These are phyloP conservation scores for Blastobotrys robertii DNA, from an alignment of 805 yeast species.

Conservation along the genomic window DNA sequence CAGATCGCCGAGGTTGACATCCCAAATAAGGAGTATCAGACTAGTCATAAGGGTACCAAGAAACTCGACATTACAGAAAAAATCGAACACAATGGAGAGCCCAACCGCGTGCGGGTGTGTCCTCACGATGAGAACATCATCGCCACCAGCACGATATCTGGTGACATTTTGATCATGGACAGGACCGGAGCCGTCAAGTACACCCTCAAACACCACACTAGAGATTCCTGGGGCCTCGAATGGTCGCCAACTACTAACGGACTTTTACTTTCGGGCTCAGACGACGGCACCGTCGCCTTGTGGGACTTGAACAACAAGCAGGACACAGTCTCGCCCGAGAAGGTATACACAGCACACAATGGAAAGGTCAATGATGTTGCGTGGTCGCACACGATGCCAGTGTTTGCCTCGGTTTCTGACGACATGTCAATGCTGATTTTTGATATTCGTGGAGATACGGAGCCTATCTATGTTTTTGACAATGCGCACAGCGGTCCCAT, in stretches of 20 bases:
- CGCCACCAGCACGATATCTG: slow-evolving; percentile 44
- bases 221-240: slow-evolving; percentile 61
- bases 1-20: slow-evolving; percentile 31
- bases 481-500: slow-evolving; percentile 30
- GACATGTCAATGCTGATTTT: slow-evolving; percentile 53
- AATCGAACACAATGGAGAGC: slow-evolving; percentile 61
- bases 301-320: slow-evolving; percentile 50
- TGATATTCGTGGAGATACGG: slow-evolving; percentile 48
- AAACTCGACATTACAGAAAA: slow-evolving; percentile 34
- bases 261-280: slow-evolving; percentile 55
- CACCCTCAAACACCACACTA: slow-evolving; percentile 35
- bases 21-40: slow-evolving; percentile 19
- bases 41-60: slow-evolving; percentile 4
- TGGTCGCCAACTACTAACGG: slow-evolving; percentile 44
- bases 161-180: slow-evolving; percentile 27
- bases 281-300: slow-evolving; percentile 59
- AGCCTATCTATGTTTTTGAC: slow-evolving; percentile 29
- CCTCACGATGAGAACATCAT: slow-evolving; percentile 38
- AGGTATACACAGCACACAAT: slow-evolving; percentile 29
- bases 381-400: slow-evolving; percentile 37
- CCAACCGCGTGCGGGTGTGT: slow-evolving; percentile 50
- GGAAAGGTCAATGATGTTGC: slow-evolving; percentile 60
- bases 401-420: slow-evolving; percentile 68
- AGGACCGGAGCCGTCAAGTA: slow-evolving; percentile 30
- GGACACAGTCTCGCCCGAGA: neutral